These are phyloP conservation scores for Canariomyces notabilis DNA, from an alignment of 2,329 filamentous ascomycete species.

Conservation along the genomic window DNA sequence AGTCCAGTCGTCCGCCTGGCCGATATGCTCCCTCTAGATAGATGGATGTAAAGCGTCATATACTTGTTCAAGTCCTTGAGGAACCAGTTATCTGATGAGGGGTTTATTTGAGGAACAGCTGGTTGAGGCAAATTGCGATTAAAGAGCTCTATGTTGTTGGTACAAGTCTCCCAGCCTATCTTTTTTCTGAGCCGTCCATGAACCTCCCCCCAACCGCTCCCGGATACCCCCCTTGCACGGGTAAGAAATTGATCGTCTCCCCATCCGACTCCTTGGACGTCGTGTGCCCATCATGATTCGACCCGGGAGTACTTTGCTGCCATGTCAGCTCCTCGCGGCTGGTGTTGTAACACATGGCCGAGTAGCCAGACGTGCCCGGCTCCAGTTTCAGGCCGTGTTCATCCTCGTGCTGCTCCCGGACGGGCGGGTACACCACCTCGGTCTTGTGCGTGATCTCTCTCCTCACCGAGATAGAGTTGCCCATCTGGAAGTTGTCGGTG, in stretches of 20 bases:
- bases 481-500: background rate
- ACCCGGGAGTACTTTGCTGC: background rate
- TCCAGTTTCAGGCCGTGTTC: conserved; percentile 5
- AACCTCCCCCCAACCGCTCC: too few species aligned
- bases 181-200: too few species aligned
- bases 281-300: background rate
- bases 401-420: background rate
- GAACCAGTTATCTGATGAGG: too few species aligned
- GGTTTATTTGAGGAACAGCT: too few species aligned
- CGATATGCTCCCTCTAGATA: too few species aligned
- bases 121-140: too few species aligned
- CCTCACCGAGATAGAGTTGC: conserved; percentile 13
- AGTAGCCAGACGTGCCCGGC: conserved; percentile 7
- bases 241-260: background rate
- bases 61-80: too few species aligned
- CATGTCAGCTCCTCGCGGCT: conserved; percentile 14
- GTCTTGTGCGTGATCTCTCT: conserved; percentile 8
- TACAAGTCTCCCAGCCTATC: too few species aligned
- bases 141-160: too few species aligned
- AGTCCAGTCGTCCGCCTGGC: too few species aligned
- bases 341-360: conserved; percentile 17
- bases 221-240: too few species aligned
- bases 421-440: background rate
- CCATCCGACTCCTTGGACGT: background rate
- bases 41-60: too few species aligned